phyloP scores from a whole-genome alignment of 2,329 filamentous ascomycete genomes.

The Neopestalotiopsis sp. region DNA sequence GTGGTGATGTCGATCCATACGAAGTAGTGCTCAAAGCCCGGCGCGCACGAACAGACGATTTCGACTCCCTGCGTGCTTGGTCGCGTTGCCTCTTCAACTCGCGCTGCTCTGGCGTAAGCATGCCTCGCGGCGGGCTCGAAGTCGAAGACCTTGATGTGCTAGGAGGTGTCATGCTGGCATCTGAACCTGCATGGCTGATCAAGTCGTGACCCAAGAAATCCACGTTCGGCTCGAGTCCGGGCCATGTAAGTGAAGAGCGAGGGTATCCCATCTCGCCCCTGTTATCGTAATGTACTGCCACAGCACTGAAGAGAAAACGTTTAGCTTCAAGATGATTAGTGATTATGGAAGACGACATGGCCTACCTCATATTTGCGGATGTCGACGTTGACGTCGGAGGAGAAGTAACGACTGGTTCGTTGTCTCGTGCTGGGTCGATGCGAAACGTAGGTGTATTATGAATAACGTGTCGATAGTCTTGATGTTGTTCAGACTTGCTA shows the following conservation, averaged over 20 bases:
- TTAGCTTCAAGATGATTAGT: conserved; percentile 16
- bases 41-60: conserved; percentile 55
- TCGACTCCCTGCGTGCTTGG: conserved; percentile 62
- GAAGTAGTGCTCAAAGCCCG: conserved; percentile 52
- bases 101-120: conserved; percentile 63
- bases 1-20: conserved; percentile 45
- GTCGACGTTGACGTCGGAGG: conserved; percentile 24
- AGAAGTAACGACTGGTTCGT: conserved; percentile 27
- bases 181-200: conserved; percentile 48
- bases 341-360: conserved; percentile 17
- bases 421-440: conserved; percentile 39
- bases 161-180: conserved; percentile 57
- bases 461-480: conserved; percentile 25
- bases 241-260: conserved; percentile 56
- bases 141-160: conserved; percentile 57
- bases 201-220: conserved; percentile 51
- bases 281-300: conserved; percentile 55
- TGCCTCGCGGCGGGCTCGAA: conserved; percentile 60
- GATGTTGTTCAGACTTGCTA: conserved; percentile 28
- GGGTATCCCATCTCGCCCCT: conserved; percentile 55
- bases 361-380: conserved; percentile 43
- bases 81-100: conserved; percentile 67
- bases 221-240: conserved; percentile 44
- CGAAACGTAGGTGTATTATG: conserved; percentile 33
- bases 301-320: conserved; percentile 47